Evolutionary conservation across 495 filamentous ascomycete species (phyloP).

Genomic region (Hypoxylon rickii): DNA sequence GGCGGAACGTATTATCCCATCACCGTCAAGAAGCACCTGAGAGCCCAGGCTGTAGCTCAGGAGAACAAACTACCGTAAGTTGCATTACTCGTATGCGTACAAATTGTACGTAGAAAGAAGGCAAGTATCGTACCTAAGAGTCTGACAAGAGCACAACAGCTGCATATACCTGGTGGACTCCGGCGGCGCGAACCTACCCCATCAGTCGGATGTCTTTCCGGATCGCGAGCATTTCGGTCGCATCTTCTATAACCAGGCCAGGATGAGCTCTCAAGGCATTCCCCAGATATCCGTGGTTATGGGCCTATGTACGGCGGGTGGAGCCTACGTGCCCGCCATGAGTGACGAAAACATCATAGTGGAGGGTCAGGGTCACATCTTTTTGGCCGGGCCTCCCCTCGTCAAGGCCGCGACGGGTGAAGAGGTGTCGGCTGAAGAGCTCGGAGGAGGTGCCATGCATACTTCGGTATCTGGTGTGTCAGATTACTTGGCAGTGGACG

Average conservation of each 20-base stretch:
- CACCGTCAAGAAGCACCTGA: constrained; percentile 96
- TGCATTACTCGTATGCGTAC: too few species aligned
- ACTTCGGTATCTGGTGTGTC: constrained; percentile 91
- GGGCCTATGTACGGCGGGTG: constrained; percentile 96
- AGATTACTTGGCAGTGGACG: constrained; percentile 93
- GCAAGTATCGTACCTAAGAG: neutral
- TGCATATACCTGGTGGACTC: constrained; percentile 98
- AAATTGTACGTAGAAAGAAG: too few species aligned
- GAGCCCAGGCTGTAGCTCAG: constrained; percentile 87
- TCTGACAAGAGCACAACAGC: constrained; percentile 35
- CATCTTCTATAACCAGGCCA: constrained; percentile 98
- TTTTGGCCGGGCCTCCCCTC: constrained; percentile 91
- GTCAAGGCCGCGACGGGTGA: constrained; percentile 98
- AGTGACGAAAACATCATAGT: constrained; percentile 98
- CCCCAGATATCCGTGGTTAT: constrained; percentile 96
- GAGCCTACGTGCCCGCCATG: constrained; percentile 96
- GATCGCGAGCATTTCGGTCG: constrained; percentile 94
- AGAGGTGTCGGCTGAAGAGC: constrained; percentile 87
- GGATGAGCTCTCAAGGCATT: constrained; percentile 82
- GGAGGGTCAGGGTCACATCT: constrained; percentile 91
- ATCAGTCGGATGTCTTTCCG: constrained; percentile 96
- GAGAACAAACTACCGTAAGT: constrained; percentile 74
- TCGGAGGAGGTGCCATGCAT: constrained; percentile 93
- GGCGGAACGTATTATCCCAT: constrained; percentile 99
- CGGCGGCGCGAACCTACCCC: constrained; percentile 92